phyloP scores from a whole-genome alignment of 805 yeast species.

The Suhomyces prunicola region DNA sequence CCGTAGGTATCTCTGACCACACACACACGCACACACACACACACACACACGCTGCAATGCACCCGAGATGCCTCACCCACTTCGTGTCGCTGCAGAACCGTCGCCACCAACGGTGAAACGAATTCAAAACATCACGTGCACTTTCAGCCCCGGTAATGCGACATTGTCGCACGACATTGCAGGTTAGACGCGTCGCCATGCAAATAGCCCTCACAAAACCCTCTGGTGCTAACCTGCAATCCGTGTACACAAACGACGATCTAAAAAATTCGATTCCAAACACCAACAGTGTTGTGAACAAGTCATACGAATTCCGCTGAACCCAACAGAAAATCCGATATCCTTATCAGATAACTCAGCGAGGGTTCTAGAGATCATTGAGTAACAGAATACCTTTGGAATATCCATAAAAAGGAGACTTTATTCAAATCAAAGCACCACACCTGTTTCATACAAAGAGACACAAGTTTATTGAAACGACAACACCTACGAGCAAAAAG shows the following conservation, averaged over 20 bases:
- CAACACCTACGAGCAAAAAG: background rate
- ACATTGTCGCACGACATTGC: conserved; percentile 1
- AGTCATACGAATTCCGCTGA: background rate
- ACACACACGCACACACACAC: background rate
- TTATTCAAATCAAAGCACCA: background rate
- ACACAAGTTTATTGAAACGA: background rate
- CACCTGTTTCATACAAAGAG: background rate
- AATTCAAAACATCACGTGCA: background rate
- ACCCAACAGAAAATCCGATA: background rate
- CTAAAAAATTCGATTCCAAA: conserved; percentile 6
- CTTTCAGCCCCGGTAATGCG: background rate
- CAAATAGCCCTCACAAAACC: background rate
- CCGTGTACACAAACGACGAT: conserved; percentile 5
- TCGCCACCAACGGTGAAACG: background rate
- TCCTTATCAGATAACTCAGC: background rate
- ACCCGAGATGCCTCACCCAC: too few relatives aligned
- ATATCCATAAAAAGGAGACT: background rate
- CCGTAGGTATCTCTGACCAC: background rate
- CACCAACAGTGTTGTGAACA: conserved; percentile 3
- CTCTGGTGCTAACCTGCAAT: background rate
- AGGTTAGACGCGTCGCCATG: conserved; percentile 1
- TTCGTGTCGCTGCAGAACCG: too few relatives aligned
- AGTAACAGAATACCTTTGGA: background rate
- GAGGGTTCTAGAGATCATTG: background rate
- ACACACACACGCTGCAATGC: background rate